Base-by-base conservation (phyloP, 2,329 filamentous ascomycete genomes). In the Fusarium caatingaense region DNA sequence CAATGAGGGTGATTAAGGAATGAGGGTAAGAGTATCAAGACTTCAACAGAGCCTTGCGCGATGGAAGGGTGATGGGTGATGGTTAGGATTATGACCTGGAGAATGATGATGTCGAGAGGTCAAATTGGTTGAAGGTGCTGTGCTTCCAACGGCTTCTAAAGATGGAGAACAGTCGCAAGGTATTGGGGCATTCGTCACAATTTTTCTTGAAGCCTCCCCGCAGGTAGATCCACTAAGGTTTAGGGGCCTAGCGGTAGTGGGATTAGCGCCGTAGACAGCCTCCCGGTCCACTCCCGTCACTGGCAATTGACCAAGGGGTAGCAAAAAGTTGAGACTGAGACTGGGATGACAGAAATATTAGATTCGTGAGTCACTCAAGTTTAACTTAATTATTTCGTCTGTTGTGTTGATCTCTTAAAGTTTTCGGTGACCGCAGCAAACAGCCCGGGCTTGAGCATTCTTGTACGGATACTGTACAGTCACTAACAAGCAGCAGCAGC, bases 111-210 rank as follows among this genome's bases (percentile, higher is more conserved):
- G 69, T 72, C 69, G 62, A 58, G 55, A 37, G 34, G 34, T 37
- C 34, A n/a, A 37, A 58, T 57, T 50, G 45, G 23, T 30, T 23
- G 55, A 66, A 59, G 66, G 49, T 53, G 49, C 32, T 53, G 37
- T 53, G 49, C 49, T 74, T 70, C 73, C 68, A 75, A 75, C 69
- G 69, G 73, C 69, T 71, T 68, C 73, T 66, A 68, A 53, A 66
- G 37, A 70, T 69, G 56, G 66, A 56, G 56, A 56, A 65, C 61
- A 71, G 64, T 65, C 63, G 57, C 51, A 64, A 68, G 64, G 62
- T 72, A 72, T 71, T 42, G 70, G 72, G 69, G 69, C 68, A 66
- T 68, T 72, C 75, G 74, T 77, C 75, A 75, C 75, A 77, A 73
- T 76, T 77, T 77, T 74, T 75, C 71, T 74, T 72, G 49, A 74